Conservation (phyloP, 257 asterid species). For the Nicotiana paniculata region DNA sequence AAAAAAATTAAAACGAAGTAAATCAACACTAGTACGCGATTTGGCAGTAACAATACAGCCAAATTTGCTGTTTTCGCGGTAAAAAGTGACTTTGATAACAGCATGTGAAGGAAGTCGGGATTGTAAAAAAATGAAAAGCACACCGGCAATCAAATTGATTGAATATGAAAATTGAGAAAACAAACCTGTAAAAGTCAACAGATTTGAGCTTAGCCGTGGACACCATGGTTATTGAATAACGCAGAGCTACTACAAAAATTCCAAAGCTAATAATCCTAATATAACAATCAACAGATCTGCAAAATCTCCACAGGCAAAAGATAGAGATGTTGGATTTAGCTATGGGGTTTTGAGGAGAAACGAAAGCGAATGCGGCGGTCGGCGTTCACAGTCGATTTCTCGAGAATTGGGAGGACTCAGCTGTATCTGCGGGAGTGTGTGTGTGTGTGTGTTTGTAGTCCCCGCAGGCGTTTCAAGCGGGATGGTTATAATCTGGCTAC, state of each 20-base stretch:
- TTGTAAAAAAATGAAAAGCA: neutral
- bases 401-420: neutral
- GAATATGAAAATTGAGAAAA: neutral
- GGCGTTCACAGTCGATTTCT: neutral
- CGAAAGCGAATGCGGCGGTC: neutral
- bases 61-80: neutral
- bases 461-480: slow-evolving; percentile 7
- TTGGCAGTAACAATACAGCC: neutral
- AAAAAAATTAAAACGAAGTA: neutral
- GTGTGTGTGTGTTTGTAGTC: neutral
- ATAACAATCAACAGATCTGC: slow-evolving; percentile 19
- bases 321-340: neutral
- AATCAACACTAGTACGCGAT: neutral
- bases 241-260: neutral
- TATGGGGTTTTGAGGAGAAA: neutral
- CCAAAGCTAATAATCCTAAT: neutral
- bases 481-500: neutral
- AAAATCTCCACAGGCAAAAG: neutral
- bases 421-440: neutral
- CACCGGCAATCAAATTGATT: neutral
- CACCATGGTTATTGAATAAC: slow-evolving; percentile 25
- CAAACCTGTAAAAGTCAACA: slow-evolving; percentile 58
- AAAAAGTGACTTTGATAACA: neutral
- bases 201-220: slow-evolving; percentile 52
- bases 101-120: neutral